These are phyloP conservation scores for Vitellaria paradoxa DNA, from an alignment of 179 eudicot species.

Conservation along the genomic window DNA sequence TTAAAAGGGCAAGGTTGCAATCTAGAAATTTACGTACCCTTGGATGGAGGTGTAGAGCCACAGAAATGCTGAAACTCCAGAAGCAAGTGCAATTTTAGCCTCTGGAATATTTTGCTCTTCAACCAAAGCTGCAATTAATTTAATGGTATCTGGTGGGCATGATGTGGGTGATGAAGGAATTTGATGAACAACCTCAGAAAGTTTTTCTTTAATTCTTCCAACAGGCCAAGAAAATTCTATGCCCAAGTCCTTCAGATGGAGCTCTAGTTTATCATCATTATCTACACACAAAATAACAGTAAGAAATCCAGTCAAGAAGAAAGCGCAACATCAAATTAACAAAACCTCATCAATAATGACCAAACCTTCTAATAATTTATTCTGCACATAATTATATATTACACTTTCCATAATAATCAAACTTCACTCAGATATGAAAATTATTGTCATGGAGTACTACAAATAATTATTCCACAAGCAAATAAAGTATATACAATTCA, in stretches of 20 bases:
- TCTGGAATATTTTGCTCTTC: slow-evolving; percentile 80
- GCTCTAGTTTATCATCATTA: slow-evolving; percentile 49
- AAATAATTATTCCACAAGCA: background rate
- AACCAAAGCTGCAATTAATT: slow-evolving; percentile 47
- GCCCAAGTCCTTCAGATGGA: slow-evolving; percentile 68
- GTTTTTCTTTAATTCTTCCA: slow-evolving; percentile 49
- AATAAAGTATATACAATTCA: background rate
- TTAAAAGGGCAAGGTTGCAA: slow-evolving; percentile 1
- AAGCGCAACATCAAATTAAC: background rate
- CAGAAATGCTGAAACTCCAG: slow-evolving; percentile 84
- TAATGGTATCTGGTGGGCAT: slow-evolving; percentile 56
- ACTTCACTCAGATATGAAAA: background rate
- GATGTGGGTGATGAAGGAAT: slow-evolving; percentile 57
- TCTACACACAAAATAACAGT: slow-evolving; percentile 33
- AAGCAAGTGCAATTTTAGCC: slow-evolving; percentile 61
- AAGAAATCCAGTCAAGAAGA: background rate
- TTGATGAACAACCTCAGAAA: slow-evolving; percentile 40
- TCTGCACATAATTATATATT: no score
- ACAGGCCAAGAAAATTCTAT: slow-evolving; percentile 86
- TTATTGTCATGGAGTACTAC: slow-evolving; percentile 1
- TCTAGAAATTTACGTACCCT: slow-evolving; percentile 48
- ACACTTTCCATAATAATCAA: background rate
- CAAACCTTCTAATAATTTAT: no score
- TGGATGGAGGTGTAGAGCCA: slow-evolving; percentile 79
- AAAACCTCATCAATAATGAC: background rate